Conservation (phyloP, 164 flowering plant species). For the Hamamelis virginiana region DNA sequence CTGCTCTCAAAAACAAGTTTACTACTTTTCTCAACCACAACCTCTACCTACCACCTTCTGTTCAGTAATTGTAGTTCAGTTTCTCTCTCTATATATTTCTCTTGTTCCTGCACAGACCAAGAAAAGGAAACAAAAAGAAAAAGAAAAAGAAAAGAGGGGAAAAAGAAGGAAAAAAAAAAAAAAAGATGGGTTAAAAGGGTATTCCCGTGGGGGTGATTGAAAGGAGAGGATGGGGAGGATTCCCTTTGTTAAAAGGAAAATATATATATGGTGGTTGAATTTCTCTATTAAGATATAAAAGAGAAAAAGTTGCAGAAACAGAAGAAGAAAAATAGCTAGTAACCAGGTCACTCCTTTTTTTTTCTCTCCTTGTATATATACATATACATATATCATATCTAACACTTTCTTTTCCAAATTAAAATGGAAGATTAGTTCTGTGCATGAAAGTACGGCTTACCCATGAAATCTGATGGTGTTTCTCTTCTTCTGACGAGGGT, state of each 20-base stretch:
- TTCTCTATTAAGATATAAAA: slow-evolving; percentile 20
- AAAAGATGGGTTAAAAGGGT: slow-evolving; percentile 15
- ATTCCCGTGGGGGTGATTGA: slow-evolving; percentile 30
- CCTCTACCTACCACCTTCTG: slow-evolving; percentile 20
- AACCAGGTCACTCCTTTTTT: slow-evolving; percentile 1
- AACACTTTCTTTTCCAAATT: not conserved
- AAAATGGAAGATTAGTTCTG: slow-evolving; percentile 3
- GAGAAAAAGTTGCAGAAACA: slow-evolving; percentile 13
- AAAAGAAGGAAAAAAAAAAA: slow-evolving; percentile 10
- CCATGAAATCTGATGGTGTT: not conserved
- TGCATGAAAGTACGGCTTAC: slow-evolving; percentile 8
- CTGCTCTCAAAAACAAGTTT: too few relatives aligned
- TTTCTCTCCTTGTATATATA: too few relatives aligned
- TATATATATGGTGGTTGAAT: slow-evolving; percentile 22
- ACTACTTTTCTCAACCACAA: slow-evolving; percentile 24
- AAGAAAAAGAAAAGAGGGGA: slow-evolving; percentile 10
- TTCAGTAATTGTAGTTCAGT: not conserved
- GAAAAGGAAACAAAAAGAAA: slow-evolving; percentile 4
- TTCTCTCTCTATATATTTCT: slow-evolving; percentile 7
- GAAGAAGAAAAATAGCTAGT: slow-evolving; percentile 2
- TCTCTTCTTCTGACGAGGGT: not conserved
- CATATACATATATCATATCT: too few relatives aligned
- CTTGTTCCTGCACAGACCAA: slow-evolving; percentile 26
- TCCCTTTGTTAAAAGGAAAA: slow-evolving; percentile 19
- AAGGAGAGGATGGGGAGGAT: slow-evolving; percentile 10